Evolutionary conservation across 257 asterid genomes (phyloP).

Genomic region (Rhazya stricta): DNA sequence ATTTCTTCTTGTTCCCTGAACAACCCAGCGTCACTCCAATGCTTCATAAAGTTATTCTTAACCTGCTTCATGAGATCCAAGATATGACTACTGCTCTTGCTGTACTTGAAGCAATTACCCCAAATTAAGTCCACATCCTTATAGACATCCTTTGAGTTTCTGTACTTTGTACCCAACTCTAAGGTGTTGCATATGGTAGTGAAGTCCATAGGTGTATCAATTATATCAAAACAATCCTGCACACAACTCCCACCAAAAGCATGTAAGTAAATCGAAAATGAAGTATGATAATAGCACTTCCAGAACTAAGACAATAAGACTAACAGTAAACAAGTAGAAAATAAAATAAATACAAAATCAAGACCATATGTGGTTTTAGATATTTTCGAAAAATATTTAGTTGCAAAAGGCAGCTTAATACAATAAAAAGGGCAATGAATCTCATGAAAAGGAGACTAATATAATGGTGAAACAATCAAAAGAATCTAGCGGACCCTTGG

Average conservation of each 20-base stretch:
- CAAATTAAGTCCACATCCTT: conserved; percentile 74
- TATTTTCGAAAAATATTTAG: background rate
- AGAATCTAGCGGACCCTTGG: background rate
- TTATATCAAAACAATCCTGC: conserved; percentile 88
- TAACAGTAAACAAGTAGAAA: background rate
- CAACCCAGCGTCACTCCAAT: conserved; percentile 70
- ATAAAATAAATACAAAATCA: conserved; percentile 1
- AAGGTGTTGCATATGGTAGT: conserved; percentile 78
- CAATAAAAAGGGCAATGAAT: background rate
- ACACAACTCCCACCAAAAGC: conserved; percentile 19
- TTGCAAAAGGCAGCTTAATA: background rate
- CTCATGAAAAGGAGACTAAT: background rate
- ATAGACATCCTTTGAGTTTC: conserved; percentile 62
- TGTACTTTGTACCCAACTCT: conserved; percentile 69
- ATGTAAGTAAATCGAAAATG: background rate
- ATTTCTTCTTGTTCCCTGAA: conserved; percentile 56
- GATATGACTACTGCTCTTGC: conserved; percentile 65
- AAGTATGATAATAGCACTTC: background rate
- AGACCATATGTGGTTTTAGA: too few species aligned
- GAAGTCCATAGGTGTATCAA: conserved; percentile 90
- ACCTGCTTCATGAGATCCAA: conserved; percentile 88
- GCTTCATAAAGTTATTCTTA: conserved; percentile 61
- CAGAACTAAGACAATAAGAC: background rate
- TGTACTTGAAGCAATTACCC: conserved; percentile 80
- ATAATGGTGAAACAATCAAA: background rate